Base-by-base conservation (phyloP, 2,329 filamentous ascomycete genomes). In the Cordyceps javanica region DNA sequence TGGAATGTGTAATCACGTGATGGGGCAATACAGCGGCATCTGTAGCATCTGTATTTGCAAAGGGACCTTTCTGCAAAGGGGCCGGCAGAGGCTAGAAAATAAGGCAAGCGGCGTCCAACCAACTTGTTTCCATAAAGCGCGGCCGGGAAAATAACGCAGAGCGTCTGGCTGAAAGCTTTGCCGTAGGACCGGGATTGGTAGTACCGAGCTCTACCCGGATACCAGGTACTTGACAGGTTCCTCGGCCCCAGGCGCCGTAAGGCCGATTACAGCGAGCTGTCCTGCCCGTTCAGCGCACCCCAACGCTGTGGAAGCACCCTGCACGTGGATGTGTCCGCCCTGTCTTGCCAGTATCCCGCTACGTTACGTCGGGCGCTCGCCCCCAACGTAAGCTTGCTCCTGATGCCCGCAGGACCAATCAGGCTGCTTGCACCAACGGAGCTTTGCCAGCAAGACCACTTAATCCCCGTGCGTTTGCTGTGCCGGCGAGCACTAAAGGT, bases 381-480 rank as follows among this genome's bases (percentile, higher is more conserved):
- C n/a, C 49, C 48, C 28, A 44, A 58, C n/a, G 48, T 50, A 45
- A 38, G 39, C 55, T 28, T 16, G 23, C 9, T 23, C 19, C 25
- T 23, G 46, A 53, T 25, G 14, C 25, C 42, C 34, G 16, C 25
- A 34, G 50, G 10, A n/a, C 57, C 57, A 58, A 58, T 58, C 50
- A 58, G 42, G 36, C 42, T 16, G 16, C 50, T 49, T 44, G 50
- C 49, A 32, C 36, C 39, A 25, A 34, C 56, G 42, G 49, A 58
- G 50, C 50, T 41, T 52, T 25, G 50, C 45, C 23, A 44, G 34
- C 46, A 34, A 44, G 44, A 25, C 36, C 45, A 57, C 38, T 51
- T 19, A 49, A 54, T 58, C 55, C 55, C 48, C 49, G 48, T 58
- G 48, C 41, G 49, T 58, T 58, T 51, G 38, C 55, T 32, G 30